Base-by-base conservation (phyloP, 345 rosid genomes). In the Dovyalis caffra region DNA sequence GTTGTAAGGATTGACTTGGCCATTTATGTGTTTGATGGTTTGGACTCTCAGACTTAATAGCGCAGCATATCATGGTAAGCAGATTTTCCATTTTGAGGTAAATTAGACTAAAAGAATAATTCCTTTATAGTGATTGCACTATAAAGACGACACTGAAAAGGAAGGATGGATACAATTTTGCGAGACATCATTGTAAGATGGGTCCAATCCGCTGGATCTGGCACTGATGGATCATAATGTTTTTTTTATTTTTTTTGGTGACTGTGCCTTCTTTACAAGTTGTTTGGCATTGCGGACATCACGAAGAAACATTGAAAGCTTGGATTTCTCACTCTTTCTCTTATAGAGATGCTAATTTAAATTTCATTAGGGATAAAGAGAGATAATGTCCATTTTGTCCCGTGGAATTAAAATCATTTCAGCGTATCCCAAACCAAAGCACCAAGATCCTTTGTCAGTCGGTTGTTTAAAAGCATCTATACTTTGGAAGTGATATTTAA, bases 71-170 rank as follows among this genome's bases (percentile, higher is more conserved):
- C 1, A 21, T 28, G 1, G n/a, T 32, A 9, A 32, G 18, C 21
- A 12, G 8, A 37, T n/a, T 49, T 68, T 28, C 70, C 66, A 62
- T n/a, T 18, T n/a, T 15, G 18, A 43, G 65, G 68, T 34, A 60
- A 72, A 25, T 23, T 40, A 68, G 69, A 78, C 51, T 8, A n/a
- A 69, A 33, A 62, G 61, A 78, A 73, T 49, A 38, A 20, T 62
- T 53, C 68, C 74, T 20, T 43, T 49, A 43, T 14, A 11, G 32
- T 62, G 74, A 78, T 20, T 49, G 56, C 51, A 61, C n/a, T n/a
- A n/a, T n/a, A n/a, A n/a, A n/a, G n/a, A n/a, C n/a, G 82, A 77
- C 85, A 71, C 78, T 82, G 78, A 76, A 82, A 86, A 84, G 84
- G 84, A 64, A 68, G 74, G 75, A 49, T 57, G 68, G 79, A 68